Evolutionary conservation across 805 yeast genomes (phyloP), one percentile per base, ranked within the genome.

Genomic region (Candida incommunis): DNA sequence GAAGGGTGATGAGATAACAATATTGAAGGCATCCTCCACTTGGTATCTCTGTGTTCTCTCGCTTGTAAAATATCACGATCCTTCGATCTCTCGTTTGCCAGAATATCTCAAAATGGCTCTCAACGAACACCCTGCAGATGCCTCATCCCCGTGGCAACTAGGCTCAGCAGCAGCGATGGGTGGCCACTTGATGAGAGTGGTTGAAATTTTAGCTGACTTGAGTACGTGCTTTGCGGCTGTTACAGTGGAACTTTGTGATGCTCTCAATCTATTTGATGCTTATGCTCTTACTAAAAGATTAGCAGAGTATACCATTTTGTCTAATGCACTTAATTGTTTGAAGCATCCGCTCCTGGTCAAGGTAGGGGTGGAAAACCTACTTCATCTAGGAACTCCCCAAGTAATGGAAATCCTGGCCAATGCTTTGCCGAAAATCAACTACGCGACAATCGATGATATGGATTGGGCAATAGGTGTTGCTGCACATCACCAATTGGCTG

Each of bases 161-260:
- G 37, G 37, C 13, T 11, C 37, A 4, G 37, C 18, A 5, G 37
- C 37, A 11, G 18, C 37, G 18, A 31, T 31, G 37, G n/a, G 20
- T 7, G 37, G 37, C 37, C 5, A 31, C 18, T 18, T 31, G 37
- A 31, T 31, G 37, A 31, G 37, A 4, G 37, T 31, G 9, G 37
- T 31, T 7, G 37, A 31, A 31, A 16, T 31, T n/a, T 9, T 31
- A n/a, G 37, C 9, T 11, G 20, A n/a, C 7, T 18, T 31, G 20
- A 31, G 37, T 18, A 31, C 37, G 20, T 31, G 37, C 18, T 18
- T 31, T n/a, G 13, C 37, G 9, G 37, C 37, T n/a, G 37, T 31
- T 18, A n/a, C 37, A 5, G 37, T 31, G 37, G 37, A 31, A 18
- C 37, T 31, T 16, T 31, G 37, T n/a, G 37, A 31, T 31, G 37